These are phyloP conservation scores for Rubroshorea leprosula DNA, from an alignment of 345 rosid genomes.

Conservation along the genomic window DNA sequence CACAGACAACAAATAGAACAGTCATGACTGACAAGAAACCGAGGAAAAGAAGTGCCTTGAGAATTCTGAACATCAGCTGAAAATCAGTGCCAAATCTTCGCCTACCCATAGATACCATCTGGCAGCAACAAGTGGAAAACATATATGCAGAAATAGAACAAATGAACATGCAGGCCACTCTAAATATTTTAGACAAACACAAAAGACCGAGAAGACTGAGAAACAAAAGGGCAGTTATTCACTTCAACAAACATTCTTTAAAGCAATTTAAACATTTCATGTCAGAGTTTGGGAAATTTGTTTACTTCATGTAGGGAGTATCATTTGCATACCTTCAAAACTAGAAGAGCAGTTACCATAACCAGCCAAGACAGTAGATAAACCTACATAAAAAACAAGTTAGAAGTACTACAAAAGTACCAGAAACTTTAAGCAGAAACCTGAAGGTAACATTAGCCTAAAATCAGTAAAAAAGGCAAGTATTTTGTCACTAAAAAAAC, in stretches of 20 bases:
- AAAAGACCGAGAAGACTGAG: constrained; percentile 1
- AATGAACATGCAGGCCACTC: constrained; percentile 1
- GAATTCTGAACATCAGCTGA: constrained; percentile 89
- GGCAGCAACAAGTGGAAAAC: constrained; percentile 1
- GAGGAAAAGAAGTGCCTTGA: constrained; percentile 89
- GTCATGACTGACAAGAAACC: constrained; percentile 87
- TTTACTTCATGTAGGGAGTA: neutral
- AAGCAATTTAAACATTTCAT: no score
- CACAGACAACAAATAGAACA: constrained; percentile 56
- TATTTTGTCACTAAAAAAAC: neutral
- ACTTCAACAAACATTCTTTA: no score
- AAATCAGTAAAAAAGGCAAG: neutral
- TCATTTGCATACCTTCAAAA: constrained; percentile 60
- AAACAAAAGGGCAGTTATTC: neutral
- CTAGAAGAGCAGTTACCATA: constrained; percentile 53
- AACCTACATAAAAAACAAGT: constrained; percentile 39
- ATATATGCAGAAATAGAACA: neutral
- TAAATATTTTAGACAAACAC: neutral
- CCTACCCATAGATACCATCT: constrained; percentile 90
- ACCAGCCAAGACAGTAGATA: constrained; percentile 89
- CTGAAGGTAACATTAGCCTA: neutral
- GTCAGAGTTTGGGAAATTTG: no score
- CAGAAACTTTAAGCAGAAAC: neutral
- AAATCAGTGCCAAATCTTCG: constrained; percentile 67
- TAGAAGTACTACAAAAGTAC: neutral